These are phyloP conservation scores for Tetrahymena borealis DNA, from an alignment of 73 alveolate species.

Conservation along the genomic window DNA sequence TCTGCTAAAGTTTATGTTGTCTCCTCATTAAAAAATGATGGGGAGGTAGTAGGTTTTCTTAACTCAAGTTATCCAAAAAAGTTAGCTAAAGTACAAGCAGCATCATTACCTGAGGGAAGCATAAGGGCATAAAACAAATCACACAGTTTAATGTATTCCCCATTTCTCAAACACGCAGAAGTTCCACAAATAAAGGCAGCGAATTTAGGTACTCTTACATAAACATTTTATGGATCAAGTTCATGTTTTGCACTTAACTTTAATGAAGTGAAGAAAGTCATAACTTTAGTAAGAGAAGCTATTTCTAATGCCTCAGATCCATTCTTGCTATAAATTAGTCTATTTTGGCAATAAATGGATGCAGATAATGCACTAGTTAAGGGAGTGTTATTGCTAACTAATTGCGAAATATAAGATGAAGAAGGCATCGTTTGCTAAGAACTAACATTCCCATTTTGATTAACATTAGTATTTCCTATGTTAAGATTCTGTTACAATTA, in stretches of 20 bases:
- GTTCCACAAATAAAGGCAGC: conserved; percentile 75
- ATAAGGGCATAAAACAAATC: conserved; percentile 66
- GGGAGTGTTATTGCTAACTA: not conserved
- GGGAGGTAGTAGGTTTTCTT: conserved; percentile 51
- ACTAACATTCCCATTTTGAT: not conserved
- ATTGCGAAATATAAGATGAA: not conserved
- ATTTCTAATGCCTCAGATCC: conserved; percentile 44
- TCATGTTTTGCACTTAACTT: conserved; percentile 51
- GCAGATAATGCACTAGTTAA: not conserved
- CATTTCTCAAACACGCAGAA: conserved; percentile 62
- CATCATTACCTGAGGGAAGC: conserved; percentile 69
- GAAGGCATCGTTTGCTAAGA: not conserved
- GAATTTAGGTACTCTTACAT: conserved; percentile 53
- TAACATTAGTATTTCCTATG: not conserved
- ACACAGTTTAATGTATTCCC: conserved; percentile 67
- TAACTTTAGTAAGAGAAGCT: conserved; percentile 78
- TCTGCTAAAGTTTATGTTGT: not conserved
- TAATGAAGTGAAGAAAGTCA: conserved; percentile 66
- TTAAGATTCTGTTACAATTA: too few relatives aligned
- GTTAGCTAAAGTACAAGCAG: conserved; percentile 52
- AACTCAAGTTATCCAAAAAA: conserved; percentile 61
- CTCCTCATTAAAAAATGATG: conserved; percentile 44
- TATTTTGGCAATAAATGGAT: not conserved
- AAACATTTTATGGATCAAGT: conserved; percentile 47
- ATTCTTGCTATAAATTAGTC: not conserved